Evolutionary conservation across 2,329 filamentous ascomycete genomes (phyloP).

Genomic region (Thelonectria rubi): DNA sequence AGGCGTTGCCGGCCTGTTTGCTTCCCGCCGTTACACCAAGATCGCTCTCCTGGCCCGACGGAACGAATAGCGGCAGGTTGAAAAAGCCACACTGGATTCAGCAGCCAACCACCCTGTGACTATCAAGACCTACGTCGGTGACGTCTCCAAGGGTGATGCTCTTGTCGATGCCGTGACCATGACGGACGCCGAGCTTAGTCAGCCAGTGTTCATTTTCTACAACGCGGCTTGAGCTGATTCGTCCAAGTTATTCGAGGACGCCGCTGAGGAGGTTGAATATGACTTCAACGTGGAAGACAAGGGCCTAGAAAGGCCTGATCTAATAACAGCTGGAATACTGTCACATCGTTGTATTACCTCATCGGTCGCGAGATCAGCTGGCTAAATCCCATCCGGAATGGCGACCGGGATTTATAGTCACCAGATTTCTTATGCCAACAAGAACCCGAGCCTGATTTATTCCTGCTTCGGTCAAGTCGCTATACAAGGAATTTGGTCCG

Average conservation of each 20-base stretch:
- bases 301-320: background rate
- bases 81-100: background rate
- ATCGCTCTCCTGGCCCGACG: background rate
- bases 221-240: background rate
- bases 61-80: background rate
- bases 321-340: background rate
- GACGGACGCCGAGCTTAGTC: background rate
- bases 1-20: background rate
- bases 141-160: conserved; percentile 2
- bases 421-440: background rate
- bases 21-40: background rate
- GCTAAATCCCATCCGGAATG: background rate
- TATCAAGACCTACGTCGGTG: conserved; percentile 2
- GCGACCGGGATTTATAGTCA: background rate
- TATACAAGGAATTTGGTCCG: background rate
- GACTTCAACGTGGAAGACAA: background rate
- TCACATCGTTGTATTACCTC: conserved; percentile 2
- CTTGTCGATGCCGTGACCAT: background rate
- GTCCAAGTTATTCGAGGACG: background rate
- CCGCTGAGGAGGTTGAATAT: background rate
- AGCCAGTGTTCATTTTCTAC: conserved; percentile 1
- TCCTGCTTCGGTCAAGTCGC: background rate
- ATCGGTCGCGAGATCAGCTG: conserved; percentile 3
- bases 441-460: background rate
- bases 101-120: background rate